Base-by-base conservation (phyloP, 345 rosid species). In the Sonneratia alba region DNA sequence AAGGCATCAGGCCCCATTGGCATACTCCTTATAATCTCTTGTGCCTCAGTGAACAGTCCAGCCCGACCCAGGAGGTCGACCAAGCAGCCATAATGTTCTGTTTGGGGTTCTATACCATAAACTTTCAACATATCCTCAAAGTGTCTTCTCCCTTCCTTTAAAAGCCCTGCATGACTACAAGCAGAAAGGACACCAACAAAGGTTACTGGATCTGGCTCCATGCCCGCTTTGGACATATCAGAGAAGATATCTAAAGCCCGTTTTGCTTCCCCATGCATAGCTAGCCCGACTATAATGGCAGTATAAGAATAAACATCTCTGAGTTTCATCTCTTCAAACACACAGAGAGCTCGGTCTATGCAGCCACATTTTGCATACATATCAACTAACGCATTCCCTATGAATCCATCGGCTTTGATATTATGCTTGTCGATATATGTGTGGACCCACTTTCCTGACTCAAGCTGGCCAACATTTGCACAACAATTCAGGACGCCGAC, bases 361-460 rank as follows among this genome's bases (percentile, higher is more conserved):
- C 83, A 74, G 75, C 91, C 88, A 40, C 88, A 83, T 76, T 85
- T 87, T 22, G 87, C 79, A 81, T 87, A 87, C 91, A 87, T 85
- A 68, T 87, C 87, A 18, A 87, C 78, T 18, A 87, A 77, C 0
- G 88, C 84, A 57, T 82, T 85, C 69, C 87, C 86, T 59, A 87
- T 71, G 76, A 79, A 76, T 21, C 77, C 87, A 62, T 87, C 83
- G 2, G 78, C 79, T n/a, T 36, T 68, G 51, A 82, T 75, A 22
- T 36, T 67, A 71, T 76, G 82, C 62, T 76, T 85, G 59, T 80
- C 79, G 3, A 87, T 70, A 51, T 79, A 85, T 0, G 77, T 51
- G 64, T 87, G 91, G 67, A 83, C 77, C 88, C 88, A 83, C 70
- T 76, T 80, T 34, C 87, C 91, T 13, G 79, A 69, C 66, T 87